Percentiles rank a stretch among this genome's conserved stretches.
phyloP scores from a whole-genome alignment of 768 basidiomycete genomes.

The Thelephora ganbajun region DNA sequence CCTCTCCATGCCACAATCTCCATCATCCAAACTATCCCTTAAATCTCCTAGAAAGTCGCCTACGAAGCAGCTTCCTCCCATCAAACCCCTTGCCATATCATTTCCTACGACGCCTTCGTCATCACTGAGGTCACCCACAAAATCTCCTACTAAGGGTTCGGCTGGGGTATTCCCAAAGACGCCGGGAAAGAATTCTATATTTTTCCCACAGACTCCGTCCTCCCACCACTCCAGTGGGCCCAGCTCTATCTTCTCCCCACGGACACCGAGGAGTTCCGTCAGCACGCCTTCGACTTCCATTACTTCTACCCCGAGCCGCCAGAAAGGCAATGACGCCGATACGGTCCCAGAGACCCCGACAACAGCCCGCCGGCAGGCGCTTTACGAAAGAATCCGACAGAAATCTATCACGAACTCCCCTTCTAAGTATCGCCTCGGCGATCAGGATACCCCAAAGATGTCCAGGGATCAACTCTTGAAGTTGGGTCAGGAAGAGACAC shows the following conservation, averaged over 20 bases:
- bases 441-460: slow-evolving; percentile 30
- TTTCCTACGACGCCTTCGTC: slow-evolving; percentile 31
- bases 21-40: slow-evolving; percentile 20
- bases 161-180: no score
- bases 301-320: slow-evolving; percentile 56
- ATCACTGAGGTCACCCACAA: slow-evolving; percentile 24
- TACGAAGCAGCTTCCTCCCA: slow-evolving; percentile 18
- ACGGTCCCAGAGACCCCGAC: slow-evolving; percentile 58
- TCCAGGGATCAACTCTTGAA: slow-evolving; percentile 56
- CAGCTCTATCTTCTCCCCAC: slow-evolving; percentile 14
- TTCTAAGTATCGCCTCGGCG: slow-evolving; percentile 31
- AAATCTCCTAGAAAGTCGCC: slow-evolving; percentile 20
- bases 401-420: slow-evolving; percentile 57
- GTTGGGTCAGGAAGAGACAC: slow-evolving; percentile 65
- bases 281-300: slow-evolving; percentile 22
- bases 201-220: slow-evolving; percentile 58
- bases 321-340: slow-evolving; percentile 35
- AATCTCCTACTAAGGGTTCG: no score
- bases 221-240: slow-evolving; percentile 24
- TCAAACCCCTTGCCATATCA: slow-evolving; percentile 26
- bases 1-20: slow-evolving; percentile 20
- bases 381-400: slow-evolving; percentile 71
- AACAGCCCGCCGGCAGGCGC: slow-evolving; percentile 62
- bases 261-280: slow-evolving; percentile 32
- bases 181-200: slow-evolving; percentile 24